Conservation (phyloP, 352 stramenopile species). For the Globisporangium cystogenes region DNA sequence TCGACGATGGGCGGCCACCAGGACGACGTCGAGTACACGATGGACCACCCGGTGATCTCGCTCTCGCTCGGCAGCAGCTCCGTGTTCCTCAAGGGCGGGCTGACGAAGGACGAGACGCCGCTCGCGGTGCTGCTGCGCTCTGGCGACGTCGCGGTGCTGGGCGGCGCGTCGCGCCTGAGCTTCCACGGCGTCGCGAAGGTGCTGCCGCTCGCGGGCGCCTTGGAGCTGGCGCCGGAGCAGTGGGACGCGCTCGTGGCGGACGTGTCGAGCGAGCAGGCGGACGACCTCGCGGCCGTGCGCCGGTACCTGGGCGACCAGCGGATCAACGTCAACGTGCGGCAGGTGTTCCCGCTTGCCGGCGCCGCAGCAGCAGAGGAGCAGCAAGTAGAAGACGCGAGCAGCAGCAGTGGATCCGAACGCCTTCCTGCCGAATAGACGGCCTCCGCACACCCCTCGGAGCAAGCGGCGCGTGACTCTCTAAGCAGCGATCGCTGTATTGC, state of each 20-base stretch:
- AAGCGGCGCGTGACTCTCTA: slow-evolving; percentile 1
- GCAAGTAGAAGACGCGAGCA: no score
- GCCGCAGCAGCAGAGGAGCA: neutral
- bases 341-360: slow-evolving; percentile 46
- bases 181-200: slow-evolving; percentile 68
- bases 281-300: slow-evolving; percentile 36
- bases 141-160: slow-evolving; percentile 64
- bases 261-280: slow-evolving; percentile 7
- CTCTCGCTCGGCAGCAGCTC: slow-evolving; percentile 63
- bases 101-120: slow-evolving; percentile 53
- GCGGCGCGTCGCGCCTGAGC: slow-evolving; percentile 53
- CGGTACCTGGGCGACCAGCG: slow-evolving; percentile 50
- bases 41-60: slow-evolving; percentile 77
- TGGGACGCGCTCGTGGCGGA: slow-evolving; percentile 16
- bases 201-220: slow-evolving; percentile 27
- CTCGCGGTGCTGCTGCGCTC: slow-evolving; percentile 61
- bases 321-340: slow-evolving; percentile 81
- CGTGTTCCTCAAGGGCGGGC: slow-evolving; percentile 73
- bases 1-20: slow-evolving; percentile 80
- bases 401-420: neutral
- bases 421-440: no score
- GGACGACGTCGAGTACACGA: slow-evolving; percentile 81
- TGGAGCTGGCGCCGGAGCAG: slow-evolving; percentile 22
- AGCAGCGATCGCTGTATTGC: neutral
- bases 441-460: neutral